phyloP scores from a whole-genome alignment of 371 early-diverging fungal species.

The Mucor ambiguus region DNA sequence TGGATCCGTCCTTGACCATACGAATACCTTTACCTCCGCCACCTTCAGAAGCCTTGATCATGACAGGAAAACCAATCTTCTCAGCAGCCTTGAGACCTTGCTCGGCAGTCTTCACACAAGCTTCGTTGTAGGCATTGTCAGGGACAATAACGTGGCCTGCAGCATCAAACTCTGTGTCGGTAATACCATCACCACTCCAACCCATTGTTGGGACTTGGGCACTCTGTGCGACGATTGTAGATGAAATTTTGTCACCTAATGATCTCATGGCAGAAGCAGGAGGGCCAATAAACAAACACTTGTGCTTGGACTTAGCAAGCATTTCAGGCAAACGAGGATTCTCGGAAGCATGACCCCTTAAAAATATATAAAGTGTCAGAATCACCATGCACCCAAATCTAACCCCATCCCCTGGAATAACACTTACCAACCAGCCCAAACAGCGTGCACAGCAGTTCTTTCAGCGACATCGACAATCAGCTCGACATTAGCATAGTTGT shows the following conservation, averaged over 20 bases:
- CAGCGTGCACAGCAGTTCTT: slow-evolving; percentile 89
- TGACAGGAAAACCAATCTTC: slow-evolving; percentile 94
- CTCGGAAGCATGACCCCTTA: slow-evolving; percentile 99
- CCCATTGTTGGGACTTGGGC: slow-evolving; percentile 96
- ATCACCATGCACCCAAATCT: not conserved
- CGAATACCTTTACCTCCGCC: slow-evolving; percentile 99
- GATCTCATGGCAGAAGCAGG: slow-evolving; percentile 98
- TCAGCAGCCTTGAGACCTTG: slow-evolving; percentile 82
- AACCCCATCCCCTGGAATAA: not conserved
- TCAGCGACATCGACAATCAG: slow-evolving; percentile 98
- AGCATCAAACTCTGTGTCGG: slow-evolving; percentile 64
- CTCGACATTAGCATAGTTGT: slow-evolving; percentile 98
- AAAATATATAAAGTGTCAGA: not conserved
- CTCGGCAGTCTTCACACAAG: slow-evolving; percentile 77
- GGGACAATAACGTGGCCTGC: slow-evolving; percentile 82
- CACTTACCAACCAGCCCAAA: slow-evolving; percentile 72
- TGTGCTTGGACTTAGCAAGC: slow-evolving; percentile 76
- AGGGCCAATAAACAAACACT: slow-evolving; percentile 97
- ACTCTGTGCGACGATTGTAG: slow-evolving; percentile 97
- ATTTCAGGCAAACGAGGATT: slow-evolving; percentile 95
- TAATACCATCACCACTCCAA: slow-evolving; percentile 92
- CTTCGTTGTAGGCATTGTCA: slow-evolving; percentile 75
- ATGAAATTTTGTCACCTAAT: slow-evolving; percentile 98
- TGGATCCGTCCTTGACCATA: slow-evolving; percentile 74
- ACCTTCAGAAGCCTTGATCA: slow-evolving; percentile 99